phyloP scores from a whole-genome alignment of 2,329 filamentous ascomycete genomes.

The Claviceps fusiformis region DNA sequence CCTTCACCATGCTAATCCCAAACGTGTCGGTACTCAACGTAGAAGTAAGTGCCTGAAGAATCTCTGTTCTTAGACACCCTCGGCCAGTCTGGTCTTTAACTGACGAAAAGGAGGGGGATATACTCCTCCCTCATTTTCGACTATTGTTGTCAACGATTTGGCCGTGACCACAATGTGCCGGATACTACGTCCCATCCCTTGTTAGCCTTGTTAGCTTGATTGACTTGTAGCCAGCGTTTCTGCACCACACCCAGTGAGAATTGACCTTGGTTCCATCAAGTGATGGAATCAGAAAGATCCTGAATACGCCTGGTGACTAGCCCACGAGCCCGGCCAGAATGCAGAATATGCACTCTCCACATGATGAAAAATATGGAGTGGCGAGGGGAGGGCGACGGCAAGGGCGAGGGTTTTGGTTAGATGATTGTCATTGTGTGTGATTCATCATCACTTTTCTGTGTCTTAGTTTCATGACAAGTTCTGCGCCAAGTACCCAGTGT shows the following conservation, averaged over 20 bases:
- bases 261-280: neutral
- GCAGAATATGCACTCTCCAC: neutral
- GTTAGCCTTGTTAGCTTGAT: neutral
- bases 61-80: neutral
- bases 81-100: neutral
- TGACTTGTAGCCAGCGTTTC: neutral
- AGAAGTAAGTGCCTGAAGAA: neutral
- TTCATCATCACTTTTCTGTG: neutral
- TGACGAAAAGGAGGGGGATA: neutral
- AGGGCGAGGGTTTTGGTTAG: neutral
- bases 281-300: neutral
- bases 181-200: neutral
- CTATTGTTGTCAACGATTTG: neutral
- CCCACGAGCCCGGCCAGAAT: neutral
- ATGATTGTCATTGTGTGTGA: neutral
- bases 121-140: neutral
- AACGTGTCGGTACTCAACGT: neutral
- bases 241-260: neutral
- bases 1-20: neutral
- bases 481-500: neutral
- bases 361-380: neutral
- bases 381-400: neutral
- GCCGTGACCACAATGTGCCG: neutral
- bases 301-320: neutral
- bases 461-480: neutral